These are phyloP conservation scores for Blastobotrys raffinosifermentans DNA, from an alignment of 1,139 yeast genomes.

Conservation along the genomic window DNA sequence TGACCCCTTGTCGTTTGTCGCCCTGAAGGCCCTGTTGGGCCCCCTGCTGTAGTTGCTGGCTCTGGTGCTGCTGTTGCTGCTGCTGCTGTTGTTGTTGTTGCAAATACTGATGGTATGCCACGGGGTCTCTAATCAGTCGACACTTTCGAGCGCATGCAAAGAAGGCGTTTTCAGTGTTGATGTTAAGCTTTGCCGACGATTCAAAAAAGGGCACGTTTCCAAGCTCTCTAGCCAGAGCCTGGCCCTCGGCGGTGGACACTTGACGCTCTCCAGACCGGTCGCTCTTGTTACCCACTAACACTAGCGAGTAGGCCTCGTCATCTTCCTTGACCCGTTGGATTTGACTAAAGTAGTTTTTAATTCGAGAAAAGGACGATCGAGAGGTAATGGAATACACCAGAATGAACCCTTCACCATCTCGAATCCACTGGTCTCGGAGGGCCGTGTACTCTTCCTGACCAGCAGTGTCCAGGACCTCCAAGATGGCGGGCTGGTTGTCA, in stretches of 20 bases:
- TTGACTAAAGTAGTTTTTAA: constrained; percentile 78
- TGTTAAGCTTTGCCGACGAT: constrained; percentile 86
- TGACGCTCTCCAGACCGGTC: constrained; percentile 75
- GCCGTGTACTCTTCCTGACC: constrained; percentile 98
- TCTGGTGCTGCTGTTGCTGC: constrained; percentile 3
- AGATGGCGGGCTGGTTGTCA: constrained; percentile 85
- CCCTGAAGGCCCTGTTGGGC: neutral
- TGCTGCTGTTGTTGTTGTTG: constrained; percentile 11
- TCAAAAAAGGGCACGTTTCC: constrained; percentile 86
- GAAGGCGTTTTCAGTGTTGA: constrained; percentile 88
- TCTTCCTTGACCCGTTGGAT: constrained; percentile 86
- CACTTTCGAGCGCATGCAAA: constrained; percentile 85
- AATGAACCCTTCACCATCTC: constrained; percentile 89
- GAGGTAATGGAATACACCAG: constrained; percentile 89
- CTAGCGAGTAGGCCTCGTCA: constrained; percentile 34
- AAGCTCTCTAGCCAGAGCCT: constrained; percentile 55
- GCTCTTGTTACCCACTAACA: constrained; percentile 39
- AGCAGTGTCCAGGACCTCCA: constrained; percentile 94
- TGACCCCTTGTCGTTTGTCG: neutral
- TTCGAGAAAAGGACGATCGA: constrained; percentile 74
- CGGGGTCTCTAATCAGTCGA: constrained; percentile 31
- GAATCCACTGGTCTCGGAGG: constrained; percentile 87
- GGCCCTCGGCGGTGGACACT: constrained; percentile 76
- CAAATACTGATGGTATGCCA: constrained; percentile 12
- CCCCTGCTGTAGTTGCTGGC: neutral